Evolutionary conservation across 179 eudicot species (phyloP), one percentile per base, ranked within the genome.

Genomic region (Gypsophila paniculata): DNA sequence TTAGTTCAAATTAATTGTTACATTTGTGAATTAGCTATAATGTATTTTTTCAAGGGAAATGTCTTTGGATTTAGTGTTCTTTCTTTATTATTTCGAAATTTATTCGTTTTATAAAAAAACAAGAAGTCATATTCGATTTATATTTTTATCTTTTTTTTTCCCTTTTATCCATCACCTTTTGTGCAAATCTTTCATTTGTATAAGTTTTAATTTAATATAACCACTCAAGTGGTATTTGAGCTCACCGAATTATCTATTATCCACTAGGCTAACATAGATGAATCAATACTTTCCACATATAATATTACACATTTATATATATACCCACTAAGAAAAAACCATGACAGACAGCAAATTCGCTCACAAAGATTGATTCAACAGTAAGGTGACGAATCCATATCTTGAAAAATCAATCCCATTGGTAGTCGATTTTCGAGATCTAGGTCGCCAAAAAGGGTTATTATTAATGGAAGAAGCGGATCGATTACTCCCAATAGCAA

Each of bases 401-500:
- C 61, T 26, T 4, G 26, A 70, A 32, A 60, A 25, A 49, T 53
- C 72, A 49, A 18, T 32, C 8, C 9, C 6, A 29, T 46, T 49
- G 10, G 6, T 23, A 22, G 3, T 32, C 36, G 48, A 26, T 52
- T 69, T 22, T 29, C 8, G 25, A 49, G 65, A 67, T 54, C 17
- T 32, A 73, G 34, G 25, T 17, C 34, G 26, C 6, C 8, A 59
- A 12, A 64, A 48, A 2, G 0, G 5, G 15, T 17, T 9, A 32
- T 4, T 18, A 39, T 53, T 77, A 68, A 69, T 63, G 34, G 80
- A 80, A 51, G 73, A 76, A 39, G 59, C 38, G 18, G 70, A 68
- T 68, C 25, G 79, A n/a, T 60, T 72, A 21, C 51, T 76, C 42
- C 79, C 80, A 55, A 80, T 80, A 49, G 82, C 82, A n/a, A 79